Evolutionary conservation across 2,329 filamentous ascomycete species (phyloP), one percentile per base, ranked within the genome.

Genomic region (Exophiala sp.): DNA sequence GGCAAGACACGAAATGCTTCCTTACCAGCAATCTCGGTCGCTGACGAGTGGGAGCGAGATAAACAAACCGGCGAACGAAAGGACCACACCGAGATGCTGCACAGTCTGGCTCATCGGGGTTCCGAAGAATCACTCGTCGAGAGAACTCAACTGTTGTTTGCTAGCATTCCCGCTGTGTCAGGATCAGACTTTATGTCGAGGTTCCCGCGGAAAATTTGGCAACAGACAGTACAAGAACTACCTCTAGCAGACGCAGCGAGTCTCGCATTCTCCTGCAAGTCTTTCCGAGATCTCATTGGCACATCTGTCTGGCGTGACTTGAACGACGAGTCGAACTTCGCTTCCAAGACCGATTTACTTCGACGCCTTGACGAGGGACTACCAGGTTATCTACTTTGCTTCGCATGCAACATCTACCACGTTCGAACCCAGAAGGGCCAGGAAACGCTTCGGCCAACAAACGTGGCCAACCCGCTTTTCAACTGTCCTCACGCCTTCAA

Each of bases 361-460:
- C 63, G 73, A 10, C 65, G 68, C 2, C 71, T 84, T 63, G 80
- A 85, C 56, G 64, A 68, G 10, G 65, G 72, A 12, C 69, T 82
- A 14, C 81, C 82, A 2, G 70, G 75, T 34, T 79, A 84, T 61
- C 72, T 85, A 5, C 74, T 84, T 50, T 85, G 82, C 66, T 81
- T 82, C 63, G 75, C 76, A 4, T 85, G 82, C 63, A 74, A 69
- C 11, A 71, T 68, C 51, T 85, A 79, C 65, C 82, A 85, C 63
- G 66, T 72, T 4, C 76, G 82, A 40, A 78, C 72, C 1, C 71
- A 78, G 47, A 73, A 74, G 34, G 82, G 81, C 14, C 59, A 72
- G 33, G 82, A 85, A 63, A 73, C 71, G 9, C 66, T 84, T 11
- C 78, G 78, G 60, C 76, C 78, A 2, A 72, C 78, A 24, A 74